Percentiles rank a stretch among this genome's conserved stretches.
These are phyloP conservation scores for Asterophora parasitica DNA, from an alignment of 768 basidiomycete species.

Conservation along the genomic window DNA sequence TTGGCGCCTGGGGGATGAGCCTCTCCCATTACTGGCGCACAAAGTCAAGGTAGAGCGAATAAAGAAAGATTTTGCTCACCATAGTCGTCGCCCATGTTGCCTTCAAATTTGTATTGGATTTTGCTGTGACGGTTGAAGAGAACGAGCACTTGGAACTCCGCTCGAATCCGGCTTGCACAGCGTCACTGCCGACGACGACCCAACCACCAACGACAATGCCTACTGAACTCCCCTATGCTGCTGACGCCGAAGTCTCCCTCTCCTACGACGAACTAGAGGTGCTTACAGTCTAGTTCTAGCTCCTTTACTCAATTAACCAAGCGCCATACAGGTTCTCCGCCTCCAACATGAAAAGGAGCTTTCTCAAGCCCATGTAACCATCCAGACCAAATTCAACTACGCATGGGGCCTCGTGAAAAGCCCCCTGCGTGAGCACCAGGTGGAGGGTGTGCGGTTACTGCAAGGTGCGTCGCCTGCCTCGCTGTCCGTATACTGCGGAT, in stretches of 20 bases:
- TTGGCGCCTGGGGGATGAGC: constrained; percentile 11
- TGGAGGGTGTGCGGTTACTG: constrained; percentile 85
- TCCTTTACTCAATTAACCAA: not conserved
- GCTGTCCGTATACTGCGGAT: constrained; percentile 6
- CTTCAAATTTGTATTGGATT: constrained; percentile 20
- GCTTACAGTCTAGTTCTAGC: constrained; percentile 5
- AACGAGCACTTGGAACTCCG: constrained; percentile 36
- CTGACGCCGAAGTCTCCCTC: constrained; percentile 87
- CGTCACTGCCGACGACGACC: not conserved
- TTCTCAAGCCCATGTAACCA: constrained; percentile 76
- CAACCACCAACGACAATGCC: constrained; percentile 26
- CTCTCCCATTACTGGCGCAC: constrained; percentile 15
- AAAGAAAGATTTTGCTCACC: constrained; percentile 41
- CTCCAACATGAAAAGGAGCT: constrained; percentile 88
- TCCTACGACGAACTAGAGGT: constrained; percentile 91
- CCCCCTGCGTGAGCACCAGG: constrained; percentile 77
- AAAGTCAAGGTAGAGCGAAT: constrained; percentile 21
- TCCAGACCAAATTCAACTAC: constrained; percentile 97
- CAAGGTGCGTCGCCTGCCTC: constrained; percentile 54
- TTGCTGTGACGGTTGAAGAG: constrained; percentile 18
- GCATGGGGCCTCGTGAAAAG: constrained; percentile 97
- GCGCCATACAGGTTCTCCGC: constrained; percentile 61
- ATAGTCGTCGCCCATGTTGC: constrained; percentile 42
- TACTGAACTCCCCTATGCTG: constrained; percentile 91
- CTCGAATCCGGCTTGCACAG: not conserved